Evolutionary conservation across 306 rosid species (phyloP).

Genomic region (Vigna nakashimae): DNA sequence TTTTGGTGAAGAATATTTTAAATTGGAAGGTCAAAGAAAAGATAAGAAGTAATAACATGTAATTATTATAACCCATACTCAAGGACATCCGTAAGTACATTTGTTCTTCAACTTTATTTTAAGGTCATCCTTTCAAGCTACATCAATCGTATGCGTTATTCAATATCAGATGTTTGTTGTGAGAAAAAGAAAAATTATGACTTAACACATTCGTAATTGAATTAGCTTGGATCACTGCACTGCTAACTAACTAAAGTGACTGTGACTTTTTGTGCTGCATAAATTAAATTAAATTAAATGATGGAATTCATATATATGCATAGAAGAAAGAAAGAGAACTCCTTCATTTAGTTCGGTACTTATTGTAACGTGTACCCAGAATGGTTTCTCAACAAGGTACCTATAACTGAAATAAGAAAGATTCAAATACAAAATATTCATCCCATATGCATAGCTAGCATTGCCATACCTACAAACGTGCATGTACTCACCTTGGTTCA

Average conservation of each 20-base stretch:
- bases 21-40: background rate
- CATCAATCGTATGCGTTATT: background rate
- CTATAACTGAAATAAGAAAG: slow-evolving; percentile 34
- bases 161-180: background rate
- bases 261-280: background rate
- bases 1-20: background rate
- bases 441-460: slow-evolving; percentile 33
- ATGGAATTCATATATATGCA: background rate
- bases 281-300: background rate
- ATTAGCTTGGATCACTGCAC: slow-evolving; percentile 1
- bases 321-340: slow-evolving; percentile 32
- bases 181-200: slow-evolving; percentile 3
- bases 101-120: background rate
- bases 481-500: slow-evolving; percentile 36
- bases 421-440: slow-evolving; percentile 37
- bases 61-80: background rate
- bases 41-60: background rate
- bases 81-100: background rate
- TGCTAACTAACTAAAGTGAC: slow-evolving; percentile 1
- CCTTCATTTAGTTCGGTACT: slow-evolving; percentile 19
- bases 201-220: background rate
- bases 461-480: slow-evolving; percentile 45
- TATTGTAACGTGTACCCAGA: slow-evolving; percentile 38
- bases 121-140: background rate
- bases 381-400: background rate